phyloP scores from a whole-genome alignment of 768 basidiomycete species.

The Phallus indusiatus region DNA sequence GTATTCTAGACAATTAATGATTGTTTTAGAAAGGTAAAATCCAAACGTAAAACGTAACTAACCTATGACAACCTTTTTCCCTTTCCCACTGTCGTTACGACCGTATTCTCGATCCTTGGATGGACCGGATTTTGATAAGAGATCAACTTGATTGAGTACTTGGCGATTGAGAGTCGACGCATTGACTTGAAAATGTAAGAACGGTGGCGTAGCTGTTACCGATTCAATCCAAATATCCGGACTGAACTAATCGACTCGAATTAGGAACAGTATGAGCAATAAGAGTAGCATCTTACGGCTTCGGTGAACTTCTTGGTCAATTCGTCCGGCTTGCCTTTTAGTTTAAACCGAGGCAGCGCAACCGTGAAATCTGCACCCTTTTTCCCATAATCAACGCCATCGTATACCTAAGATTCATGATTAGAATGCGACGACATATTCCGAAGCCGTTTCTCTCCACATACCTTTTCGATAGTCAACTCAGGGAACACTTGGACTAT shows the following conservation, averaged over 20 bases:
- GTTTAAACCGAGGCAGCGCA: constrained; percentile 82
- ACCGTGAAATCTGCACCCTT: constrained; percentile 92
- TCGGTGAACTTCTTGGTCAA: constrained; percentile 65
- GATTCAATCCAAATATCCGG: constrained; percentile 72
- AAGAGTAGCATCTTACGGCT: constrained; percentile 43
- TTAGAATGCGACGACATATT: neutral
- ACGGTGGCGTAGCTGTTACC: constrained; percentile 61
- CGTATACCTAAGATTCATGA: constrained; percentile 46
- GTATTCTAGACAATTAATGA: constrained; percentile 47
- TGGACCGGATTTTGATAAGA: constrained; percentile 54
- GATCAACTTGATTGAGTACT: constrained; percentile 65
- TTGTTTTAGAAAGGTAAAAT: neutral
- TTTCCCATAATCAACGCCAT: constrained; percentile 83
- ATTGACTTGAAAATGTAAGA: constrained; percentile 74
- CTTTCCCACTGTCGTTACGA: constrained; percentile 62
- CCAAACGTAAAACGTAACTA: neutral
- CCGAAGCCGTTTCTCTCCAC: neutral
- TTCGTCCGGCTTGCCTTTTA: constrained; percentile 76
- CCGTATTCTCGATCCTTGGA: constrained; percentile 68
- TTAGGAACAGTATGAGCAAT: constrained; percentile 1
- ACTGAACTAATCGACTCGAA: constrained; percentile 53
- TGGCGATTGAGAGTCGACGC: constrained; percentile 52
- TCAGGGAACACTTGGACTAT: constrained; percentile 55
- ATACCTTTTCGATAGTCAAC: constrained; percentile 44
- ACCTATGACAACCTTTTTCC: constrained; percentile 69